Percentiles rank a stretch among this genome's conserved stretches.
These are phyloP conservation scores for Sisymbrium irio DNA, from an alignment of 345 rosid genomes.

Conservation along the genomic window DNA sequence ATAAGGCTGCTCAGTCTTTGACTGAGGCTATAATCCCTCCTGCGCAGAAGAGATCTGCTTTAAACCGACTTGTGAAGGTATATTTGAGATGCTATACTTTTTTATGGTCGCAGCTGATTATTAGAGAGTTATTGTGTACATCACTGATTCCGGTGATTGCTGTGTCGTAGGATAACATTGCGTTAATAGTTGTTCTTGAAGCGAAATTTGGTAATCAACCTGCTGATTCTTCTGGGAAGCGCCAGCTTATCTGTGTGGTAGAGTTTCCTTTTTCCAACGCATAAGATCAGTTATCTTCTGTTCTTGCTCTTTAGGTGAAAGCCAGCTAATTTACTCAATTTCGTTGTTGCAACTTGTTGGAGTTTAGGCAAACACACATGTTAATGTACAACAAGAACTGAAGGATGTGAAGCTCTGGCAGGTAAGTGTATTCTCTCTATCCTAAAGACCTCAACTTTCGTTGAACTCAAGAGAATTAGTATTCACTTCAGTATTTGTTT, in stretches of 20 bases:
- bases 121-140: constrained; percentile 17
- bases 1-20: constrained; percentile 98
- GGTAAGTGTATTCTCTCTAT: constrained; percentile 43
- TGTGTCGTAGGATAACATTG: constrained; percentile 80
- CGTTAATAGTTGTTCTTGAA: constrained; percentile 89
- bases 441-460: background rate
- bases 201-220: constrained; percentile 92
- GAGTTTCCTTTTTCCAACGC: constrained; percentile 27
- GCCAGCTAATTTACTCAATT: background rate
- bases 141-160: constrained; percentile 19
- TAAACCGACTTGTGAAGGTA: constrained; percentile 88
- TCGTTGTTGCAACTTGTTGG: constrained; percentile 25
- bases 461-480: background rate
- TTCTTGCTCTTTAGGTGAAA: constrained; percentile 12
- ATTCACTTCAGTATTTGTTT: background rate
- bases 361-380: constrained; percentile 94
- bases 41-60: constrained; percentile 83
- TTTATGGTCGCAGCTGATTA: constrained; percentile 52
- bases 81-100: constrained; percentile 32
- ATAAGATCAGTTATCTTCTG: constrained; percentile 1
- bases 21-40: constrained; percentile 81
- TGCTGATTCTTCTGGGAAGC: constrained; percentile 76
- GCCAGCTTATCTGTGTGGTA: constrained; percentile 98
- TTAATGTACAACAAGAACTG: constrained; percentile 76
- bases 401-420: constrained; percentile 99